These are phyloP conservation scores for Cytospora chrysosperma DNA, from an alignment of 2,329 filamentous ascomycete genomes.

Conservation along the genomic window DNA sequence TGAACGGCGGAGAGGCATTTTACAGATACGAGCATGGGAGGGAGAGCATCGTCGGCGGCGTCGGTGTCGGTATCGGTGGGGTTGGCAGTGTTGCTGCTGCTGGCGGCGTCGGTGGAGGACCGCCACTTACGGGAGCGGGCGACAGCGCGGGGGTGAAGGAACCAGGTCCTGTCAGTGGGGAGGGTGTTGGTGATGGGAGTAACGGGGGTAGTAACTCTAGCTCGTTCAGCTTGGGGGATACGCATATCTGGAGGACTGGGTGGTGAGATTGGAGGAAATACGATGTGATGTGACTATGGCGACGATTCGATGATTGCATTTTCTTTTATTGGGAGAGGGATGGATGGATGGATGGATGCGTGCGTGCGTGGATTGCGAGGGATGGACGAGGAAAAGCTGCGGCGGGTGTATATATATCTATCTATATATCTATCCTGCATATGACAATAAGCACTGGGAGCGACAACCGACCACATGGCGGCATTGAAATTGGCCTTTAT, in stretches of 20 bases:
- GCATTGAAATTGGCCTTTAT: background rate
- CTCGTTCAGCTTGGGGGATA: constrained; percentile 49
- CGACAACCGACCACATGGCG: background rate
- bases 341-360: background rate
- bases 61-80: background rate
- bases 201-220: constrained; percentile 41
- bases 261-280: background rate
- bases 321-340: background rate
- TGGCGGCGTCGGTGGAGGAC: too few species aligned
- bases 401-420: background rate
- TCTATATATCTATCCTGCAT: background rate
- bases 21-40: constrained; percentile 19
- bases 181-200: background rate
- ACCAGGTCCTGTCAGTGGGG: background rate
- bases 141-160: background rate
- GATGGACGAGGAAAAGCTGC: background rate
- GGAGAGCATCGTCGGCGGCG: constrained; percentile 12
- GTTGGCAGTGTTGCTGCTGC: background rate
- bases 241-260: constrained; percentile 48
- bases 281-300: background rate
- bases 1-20: constrained; percentile 4
- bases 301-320: background rate
- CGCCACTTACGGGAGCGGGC: background rate
- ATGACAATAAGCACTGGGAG: background rate
- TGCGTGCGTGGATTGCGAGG: too few species aligned